A percentile compares a stretch with the other conserved stretches of the same genome.
Evolutionary conservation across 2,329 filamentous ascomycete genomes (phyloP).

Genomic region (Botrytis hyacinthi): DNA sequence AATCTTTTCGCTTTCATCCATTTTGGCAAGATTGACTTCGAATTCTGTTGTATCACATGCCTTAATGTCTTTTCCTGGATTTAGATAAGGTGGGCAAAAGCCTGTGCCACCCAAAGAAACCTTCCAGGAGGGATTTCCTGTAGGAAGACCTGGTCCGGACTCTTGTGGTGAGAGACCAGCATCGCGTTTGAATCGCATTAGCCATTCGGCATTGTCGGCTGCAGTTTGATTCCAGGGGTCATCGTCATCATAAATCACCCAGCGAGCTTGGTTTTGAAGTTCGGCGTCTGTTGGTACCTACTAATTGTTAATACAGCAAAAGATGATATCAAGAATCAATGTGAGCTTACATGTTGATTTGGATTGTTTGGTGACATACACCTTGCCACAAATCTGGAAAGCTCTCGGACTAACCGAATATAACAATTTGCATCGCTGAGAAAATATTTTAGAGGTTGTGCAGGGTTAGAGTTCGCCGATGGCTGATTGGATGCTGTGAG

Average conservation of each 20-base stretch:
- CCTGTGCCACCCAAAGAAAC: slow-evolving; percentile 52
- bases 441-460: slow-evolving; percentile 43
- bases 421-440: slow-evolving; percentile 62
- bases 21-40: slow-evolving; percentile 28
- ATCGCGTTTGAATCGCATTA: slow-evolving; percentile 60
- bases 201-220: slow-evolving; percentile 63
- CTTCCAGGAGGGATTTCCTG: slow-evolving; percentile 45
- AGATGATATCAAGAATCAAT: background rate
- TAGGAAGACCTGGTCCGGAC: slow-evolving; percentile 50
- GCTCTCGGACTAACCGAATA: slow-evolving; percentile 52
- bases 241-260: slow-evolving; percentile 63
- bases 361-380: slow-evolving; percentile 60
- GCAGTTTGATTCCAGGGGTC: slow-evolving; percentile 64
- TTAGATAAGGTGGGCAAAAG: slow-evolving; percentile 55
- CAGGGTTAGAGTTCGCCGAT: slow-evolving; percentile 34
- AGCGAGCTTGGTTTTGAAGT: slow-evolving; percentile 61
- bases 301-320: background rate
- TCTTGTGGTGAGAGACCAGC: slow-evolving; percentile 50
- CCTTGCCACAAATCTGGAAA: slow-evolving; percentile 52
- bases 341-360: slow-evolving; percentile 47
- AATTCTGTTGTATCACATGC: slow-evolving; percentile 40
- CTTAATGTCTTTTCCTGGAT: slow-evolving; percentile 42
- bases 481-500: slow-evolving; percentile 31
- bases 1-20: slow-evolving; percentile 34
- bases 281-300: slow-evolving; percentile 56